These are phyloP conservation scores for Ceratobasidium papillatum DNA, from an alignment of 1,284 basidiomycete genomes.

Conservation along the genomic window DNA sequence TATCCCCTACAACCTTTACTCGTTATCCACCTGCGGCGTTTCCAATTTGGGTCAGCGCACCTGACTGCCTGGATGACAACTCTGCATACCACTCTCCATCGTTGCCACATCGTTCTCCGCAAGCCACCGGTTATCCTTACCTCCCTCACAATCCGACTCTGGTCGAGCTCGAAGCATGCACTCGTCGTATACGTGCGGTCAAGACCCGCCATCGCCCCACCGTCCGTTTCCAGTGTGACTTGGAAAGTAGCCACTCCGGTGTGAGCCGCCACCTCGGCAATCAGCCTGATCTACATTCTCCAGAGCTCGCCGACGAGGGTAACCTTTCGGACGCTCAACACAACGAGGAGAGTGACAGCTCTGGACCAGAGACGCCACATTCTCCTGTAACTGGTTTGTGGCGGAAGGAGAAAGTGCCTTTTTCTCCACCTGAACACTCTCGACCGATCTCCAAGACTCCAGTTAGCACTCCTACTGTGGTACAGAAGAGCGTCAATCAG, in stretches of 20 bases:
- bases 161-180: slow-evolving; percentile 22
- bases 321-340: neutral
- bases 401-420: neutral
- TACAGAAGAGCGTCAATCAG: neutral
- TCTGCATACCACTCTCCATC: neutral
- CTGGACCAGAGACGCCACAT: slow-evolving; percentile 14
- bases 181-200: slow-evolving; percentile 7
- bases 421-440: neutral
- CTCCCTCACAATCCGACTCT: slow-evolving; percentile 27
- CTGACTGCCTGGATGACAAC: neutral
- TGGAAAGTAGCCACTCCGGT: neutral
- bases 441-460: neutral
- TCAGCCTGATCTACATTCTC: neutral
- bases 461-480: neutral
- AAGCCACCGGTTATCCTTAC: slow-evolving; percentile 19
- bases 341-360: neutral
- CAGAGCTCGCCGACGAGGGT: neutral
- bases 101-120: neutral
- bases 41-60: neutral
- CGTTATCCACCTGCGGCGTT: no score
- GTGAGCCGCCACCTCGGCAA: no score
- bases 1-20: neutral
- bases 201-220: neutral
- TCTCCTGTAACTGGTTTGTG: neutral
- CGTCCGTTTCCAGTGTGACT: neutral